Evolutionary conservation across 2,329 filamentous ascomycete genomes (phyloP).

Genomic region (Paracoccidioides lutzii): DNA sequence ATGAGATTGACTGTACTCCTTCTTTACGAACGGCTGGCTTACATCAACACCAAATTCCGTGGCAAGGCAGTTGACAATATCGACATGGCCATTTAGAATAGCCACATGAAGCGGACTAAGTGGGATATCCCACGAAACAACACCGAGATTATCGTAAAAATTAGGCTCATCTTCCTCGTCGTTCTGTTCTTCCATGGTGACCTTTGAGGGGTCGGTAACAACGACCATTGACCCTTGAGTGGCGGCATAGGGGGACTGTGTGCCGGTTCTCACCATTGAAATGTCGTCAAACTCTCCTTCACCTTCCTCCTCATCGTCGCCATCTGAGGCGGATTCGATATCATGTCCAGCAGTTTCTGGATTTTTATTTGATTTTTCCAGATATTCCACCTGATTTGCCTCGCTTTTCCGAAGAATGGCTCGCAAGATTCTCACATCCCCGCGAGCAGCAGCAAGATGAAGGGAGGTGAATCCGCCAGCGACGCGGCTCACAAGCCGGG

Average conservation of each 20-base stretch:
- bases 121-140: slow-evolving; percentile 65
- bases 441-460: slow-evolving; percentile 65
- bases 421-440: slow-evolving; percentile 55
- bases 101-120: slow-evolving; percentile 67
- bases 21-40: slow-evolving; percentile 43
- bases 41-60: slow-evolving; percentile 64
- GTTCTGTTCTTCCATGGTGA: slow-evolving; percentile 17
- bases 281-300: slow-evolving; percentile 9
- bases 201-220: slow-evolving; percentile 23
- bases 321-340: background rate
- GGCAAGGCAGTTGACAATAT: slow-evolving; percentile 57
- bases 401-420: slow-evolving; percentile 45
- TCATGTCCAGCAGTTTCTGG: background rate
- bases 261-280: slow-evolving; percentile 26
- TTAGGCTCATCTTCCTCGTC: slow-evolving; percentile 46
- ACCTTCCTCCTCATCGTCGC: background rate
- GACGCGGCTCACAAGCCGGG: slow-evolving; percentile 59
- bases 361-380: slow-evolving; percentile 6
- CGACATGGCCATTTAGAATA: slow-evolving; percentile 57
- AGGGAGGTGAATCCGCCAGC: slow-evolving; percentile 70
- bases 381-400: slow-evolving; percentile 45
- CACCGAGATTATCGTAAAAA: slow-evolving; percentile 59
- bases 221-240: slow-evolving; percentile 63
- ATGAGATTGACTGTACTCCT: slow-evolving; percentile 26
- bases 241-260: slow-evolving; percentile 35